Evolutionary conservation across 176 grass and related monocot genomes (phyloP).

Genomic region (Chrysopogon serrulatus): DNA sequence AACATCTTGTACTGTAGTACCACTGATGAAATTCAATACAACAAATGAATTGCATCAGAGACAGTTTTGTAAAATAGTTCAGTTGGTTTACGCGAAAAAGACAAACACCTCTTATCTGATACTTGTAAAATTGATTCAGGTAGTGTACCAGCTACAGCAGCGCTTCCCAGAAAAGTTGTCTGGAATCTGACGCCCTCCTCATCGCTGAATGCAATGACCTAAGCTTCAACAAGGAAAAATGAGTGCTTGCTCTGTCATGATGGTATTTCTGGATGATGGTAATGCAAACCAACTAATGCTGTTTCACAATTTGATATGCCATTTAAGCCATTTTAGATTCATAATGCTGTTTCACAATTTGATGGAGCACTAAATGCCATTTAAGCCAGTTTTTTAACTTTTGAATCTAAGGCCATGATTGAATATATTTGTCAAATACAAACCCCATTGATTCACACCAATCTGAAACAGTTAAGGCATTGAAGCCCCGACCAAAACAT

Average conservation of each 20-base stretch:
- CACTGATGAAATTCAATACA: constrained; percentile 47
- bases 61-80: background rate
- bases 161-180: constrained; percentile 96
- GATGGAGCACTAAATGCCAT: no score
- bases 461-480: no score
- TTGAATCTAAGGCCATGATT: no score
- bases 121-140: constrained; percentile 81
- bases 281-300: background rate
- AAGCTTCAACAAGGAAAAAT: background rate
- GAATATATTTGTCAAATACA: no score
- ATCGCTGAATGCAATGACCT: constrained; percentile 98
- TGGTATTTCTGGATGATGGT: background rate
- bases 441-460: no score
- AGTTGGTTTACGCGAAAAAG: constrained; percentile 29
- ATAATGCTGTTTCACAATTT: no score
- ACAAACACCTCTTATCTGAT: constrained; percentile 89
- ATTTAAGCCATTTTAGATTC: background rate
- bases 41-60: constrained; percentile 32
- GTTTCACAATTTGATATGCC: background rate
- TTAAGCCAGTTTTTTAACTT: no score
- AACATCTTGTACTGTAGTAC: constrained; percentile 68
- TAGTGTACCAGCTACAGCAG: constrained; percentile 91
- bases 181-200: constrained; percentile 97
- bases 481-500: no score
- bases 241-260: background rate